A percentile compares a stretch with the other conserved stretches of the same genome.
Conservation (phyloP, 2,329 filamentous ascomycete species). For the Arthrobotrys conoides region DNA sequence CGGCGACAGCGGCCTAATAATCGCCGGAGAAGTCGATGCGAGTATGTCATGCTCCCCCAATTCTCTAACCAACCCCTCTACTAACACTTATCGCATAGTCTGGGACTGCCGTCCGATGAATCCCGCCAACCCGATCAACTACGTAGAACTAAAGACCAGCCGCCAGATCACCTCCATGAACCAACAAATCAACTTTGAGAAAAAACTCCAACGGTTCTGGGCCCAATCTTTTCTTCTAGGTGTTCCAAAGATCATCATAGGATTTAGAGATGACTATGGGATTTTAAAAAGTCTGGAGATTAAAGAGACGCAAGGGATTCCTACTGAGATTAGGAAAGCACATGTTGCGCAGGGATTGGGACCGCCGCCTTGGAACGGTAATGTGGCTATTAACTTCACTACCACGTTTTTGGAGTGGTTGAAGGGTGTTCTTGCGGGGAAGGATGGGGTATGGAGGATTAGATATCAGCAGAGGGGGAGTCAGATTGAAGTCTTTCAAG, state of each 20-base stretch:
- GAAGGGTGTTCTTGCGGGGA: conserved; percentile 73
- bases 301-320: conserved; percentile 83
- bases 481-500: conserved; percentile 79
- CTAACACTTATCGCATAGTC: conserved; percentile 69
- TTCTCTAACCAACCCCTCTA: not conserved
- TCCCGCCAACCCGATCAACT: conserved; percentile 80
- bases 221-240: conserved; percentile 95
- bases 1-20: conserved; percentile 79
- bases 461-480: conserved; percentile 75
- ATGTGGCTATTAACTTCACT: conserved; percentile 93
- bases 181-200: conserved; percentile 83
- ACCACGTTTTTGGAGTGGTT: conserved; percentile 81
- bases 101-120: conserved; percentile 84
- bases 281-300: conserved; percentile 81
- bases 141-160: conserved; percentile 96
- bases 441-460: conserved; percentile 86
- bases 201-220: conserved; percentile 96
- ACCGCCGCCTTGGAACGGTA: conserved; percentile 82
- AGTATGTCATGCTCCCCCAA: conserved; percentile 69
- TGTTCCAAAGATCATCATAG: conserved; percentile 91
- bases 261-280: conserved; percentile 82
- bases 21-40: conserved; percentile 95
- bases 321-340: conserved; percentile 78
- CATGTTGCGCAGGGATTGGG: conserved; percentile 38
- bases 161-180: conserved; percentile 77